These are phyloP conservation scores for Mercurialis annua DNA, from an alignment of 345 rosid species.

Conservation along the genomic window DNA sequence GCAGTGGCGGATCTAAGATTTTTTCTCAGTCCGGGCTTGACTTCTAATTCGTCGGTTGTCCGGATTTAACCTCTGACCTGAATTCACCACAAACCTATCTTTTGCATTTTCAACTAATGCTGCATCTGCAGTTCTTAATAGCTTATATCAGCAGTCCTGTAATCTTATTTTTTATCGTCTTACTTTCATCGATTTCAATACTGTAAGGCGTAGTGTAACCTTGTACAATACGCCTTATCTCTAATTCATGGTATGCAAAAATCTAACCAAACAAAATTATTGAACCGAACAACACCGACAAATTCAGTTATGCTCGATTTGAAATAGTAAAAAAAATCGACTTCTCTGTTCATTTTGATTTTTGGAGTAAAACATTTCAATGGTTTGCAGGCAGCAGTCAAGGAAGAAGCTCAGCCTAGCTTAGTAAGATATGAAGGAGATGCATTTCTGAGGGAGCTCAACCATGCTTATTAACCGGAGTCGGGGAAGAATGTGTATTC, in stretches of 20 bases:
- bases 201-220: background rate
- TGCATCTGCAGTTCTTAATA: background rate
- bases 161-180: background rate
- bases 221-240: too few relatives aligned
- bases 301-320: too few relatives aligned
- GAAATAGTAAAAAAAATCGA: too few relatives aligned
- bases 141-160: background rate
- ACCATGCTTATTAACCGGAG: conserved; percentile 34
- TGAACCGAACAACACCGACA: too few relatives aligned
- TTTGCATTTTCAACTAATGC: background rate
- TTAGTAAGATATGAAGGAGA: conserved; percentile 58
- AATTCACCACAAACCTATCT: too few relatives aligned
- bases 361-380: too few relatives aligned
- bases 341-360: too few relatives aligned
- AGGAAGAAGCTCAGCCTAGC: conserved; percentile 53
- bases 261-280: too few relatives aligned
- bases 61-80: background rate
- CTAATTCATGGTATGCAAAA: too few relatives aligned
- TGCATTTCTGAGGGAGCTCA: conserved; percentile 58
- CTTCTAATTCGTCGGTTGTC: background rate
- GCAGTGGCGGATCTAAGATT: too few relatives aligned
- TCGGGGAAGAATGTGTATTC: conserved; percentile 40
- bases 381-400: conserved; percentile 65
- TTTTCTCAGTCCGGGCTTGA: background rate
- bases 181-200: background rate